Conservation (phyloP, 108 stramenopile species). For the Fragilariopsis cylindrus region DNA sequence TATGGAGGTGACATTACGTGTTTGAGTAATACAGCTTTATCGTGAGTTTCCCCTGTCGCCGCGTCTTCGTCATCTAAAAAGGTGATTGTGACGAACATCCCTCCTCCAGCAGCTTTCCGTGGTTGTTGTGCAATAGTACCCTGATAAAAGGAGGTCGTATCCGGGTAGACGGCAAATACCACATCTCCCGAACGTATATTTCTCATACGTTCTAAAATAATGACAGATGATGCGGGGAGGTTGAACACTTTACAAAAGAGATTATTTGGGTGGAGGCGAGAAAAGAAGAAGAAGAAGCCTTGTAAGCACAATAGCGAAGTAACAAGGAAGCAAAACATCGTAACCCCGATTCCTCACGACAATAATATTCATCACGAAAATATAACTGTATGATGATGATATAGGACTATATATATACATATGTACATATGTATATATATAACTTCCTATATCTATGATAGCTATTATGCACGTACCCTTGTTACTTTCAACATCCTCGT, state of each 20-base stretch:
- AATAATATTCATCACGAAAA: too few species aligned
- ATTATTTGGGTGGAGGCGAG: background rate
- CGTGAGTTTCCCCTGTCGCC: constrained; percentile 68
- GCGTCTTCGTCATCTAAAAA: constrained; percentile 85
- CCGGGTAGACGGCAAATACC: constrained; percentile 84
- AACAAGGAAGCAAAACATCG: background rate
- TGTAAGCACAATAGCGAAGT: background rate
- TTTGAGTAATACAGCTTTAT: constrained; percentile 71
- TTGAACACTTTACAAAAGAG: constrained; percentile 43
- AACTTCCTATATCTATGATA: background rate
- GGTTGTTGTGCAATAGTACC: constrained; percentile 66
- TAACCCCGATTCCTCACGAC: too few species aligned
- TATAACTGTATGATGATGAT: background rate
- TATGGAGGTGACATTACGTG: constrained; percentile 77
- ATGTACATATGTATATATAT: background rate
- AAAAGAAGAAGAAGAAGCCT: background rate
- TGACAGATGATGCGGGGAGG: constrained; percentile 68
- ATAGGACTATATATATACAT: background rate
- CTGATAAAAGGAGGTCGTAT: constrained; percentile 85
- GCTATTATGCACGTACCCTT: constrained; percentile 40
- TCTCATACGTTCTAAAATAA: constrained; percentile 46
- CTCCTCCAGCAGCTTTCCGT: constrained; percentile 40
- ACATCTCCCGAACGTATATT: constrained; percentile 52
- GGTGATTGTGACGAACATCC: constrained; percentile 70
- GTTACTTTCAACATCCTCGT: constrained; percentile 82